Evolutionary conservation across 208 protist species (phyloP), one percentile per base, ranked within the genome.

Genomic region (Spongospora subterranea): DNA sequence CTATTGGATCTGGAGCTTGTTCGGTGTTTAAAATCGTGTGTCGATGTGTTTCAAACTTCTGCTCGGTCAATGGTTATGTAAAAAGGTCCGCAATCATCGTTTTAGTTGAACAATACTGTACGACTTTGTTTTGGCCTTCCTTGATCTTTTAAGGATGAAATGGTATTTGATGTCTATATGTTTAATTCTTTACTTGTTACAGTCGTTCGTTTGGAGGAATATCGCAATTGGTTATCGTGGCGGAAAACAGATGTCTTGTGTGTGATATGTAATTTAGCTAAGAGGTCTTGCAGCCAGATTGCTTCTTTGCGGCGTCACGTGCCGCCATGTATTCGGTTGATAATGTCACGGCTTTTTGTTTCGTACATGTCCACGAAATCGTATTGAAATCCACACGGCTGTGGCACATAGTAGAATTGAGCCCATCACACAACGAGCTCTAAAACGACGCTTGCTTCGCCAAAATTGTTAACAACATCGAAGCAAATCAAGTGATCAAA

Each of bases 121-220:
- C 13, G 35, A 82, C 71, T 43, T 82, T 82, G 71, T 40, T 82
- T 20, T 35, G 71, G 71, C 40, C 40, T 13, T 35, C n/a, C 35
- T 35, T 43, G 6, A 82, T n/a, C n/a, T 45, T 35, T 82, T 82
- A 6, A 6, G 17, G n/a, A 43, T n/a, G n/a, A 82, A 82, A n/a
- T 82, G 71, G n/a, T 82, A 35, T 43, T 82, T 82, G 71, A 82
- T 35, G 35, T 35, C 71, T 6, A 82, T 35, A 35, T 82, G 71
- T 35, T 82, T 82, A 20, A 35, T 60, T 82, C 71, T 82, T 82
- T 6, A 35, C 35, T 82, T 35, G 71, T 82, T 82, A n/a, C n/a
- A 45, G 17, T 82, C n/a, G n/a, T 43, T 82, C 17, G 6, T 82
- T 13, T 35, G 35, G 6, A 82, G 35, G 13, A 43, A 35, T 6